Base-by-base conservation (phyloP, 768 basidiomycete species). In the Leccinum uliginosum region DNA sequence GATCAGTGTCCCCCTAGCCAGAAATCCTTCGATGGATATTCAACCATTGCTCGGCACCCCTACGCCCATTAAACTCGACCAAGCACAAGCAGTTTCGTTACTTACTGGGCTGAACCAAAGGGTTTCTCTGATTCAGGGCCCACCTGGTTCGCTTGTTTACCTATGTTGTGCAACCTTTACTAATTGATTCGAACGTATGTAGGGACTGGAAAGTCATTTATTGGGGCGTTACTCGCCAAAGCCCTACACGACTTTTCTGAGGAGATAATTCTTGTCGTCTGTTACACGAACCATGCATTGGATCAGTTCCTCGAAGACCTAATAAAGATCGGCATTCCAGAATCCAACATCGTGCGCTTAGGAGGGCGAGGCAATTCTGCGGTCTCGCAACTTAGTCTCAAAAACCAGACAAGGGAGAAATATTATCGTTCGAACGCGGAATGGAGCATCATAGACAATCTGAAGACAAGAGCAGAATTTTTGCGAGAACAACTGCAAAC, bases 191-290 rank as follows among this genome's bases (percentile, higher is more conserved):
- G 14, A 4, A 23, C 44, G 38, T 12, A 32, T 12, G 12, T 9
- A 87, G 87, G 86, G 1, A 89, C 86, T 0, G 86, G 86, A 2
- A 89, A 88, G 59, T 86, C 84, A 0, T 87, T 87, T 61, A 82
- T 88, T 24, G 86, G 87, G 0, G 83, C 84, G 0, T 69, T 87
- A 0, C 69, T 87, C 1, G 83, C 83, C 0, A 87, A 86, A 59
- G 71, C 78, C 6, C 65, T 86, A 4, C 78, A 86, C 49, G 76
- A 81, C 23, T 68, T 68, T 55, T 78, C 79, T 0, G 32, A 62
- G 0, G 71, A 75, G 44, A 81, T 67, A 1, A 84, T 88, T 19
- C 77, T 88, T 10, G 84, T 88, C 1, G 81, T 86, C 38, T 87
- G 85, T 60, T 87, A 80, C 58, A 89, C 86, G 0, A 88, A 89